A percentile compares a stretch with the other conserved stretches of the same genome.
Evolutionary conservation across 371 early-diverging fungal genomes (phyloP).

Genomic region (Apophysomyces ossiformis): DNA sequence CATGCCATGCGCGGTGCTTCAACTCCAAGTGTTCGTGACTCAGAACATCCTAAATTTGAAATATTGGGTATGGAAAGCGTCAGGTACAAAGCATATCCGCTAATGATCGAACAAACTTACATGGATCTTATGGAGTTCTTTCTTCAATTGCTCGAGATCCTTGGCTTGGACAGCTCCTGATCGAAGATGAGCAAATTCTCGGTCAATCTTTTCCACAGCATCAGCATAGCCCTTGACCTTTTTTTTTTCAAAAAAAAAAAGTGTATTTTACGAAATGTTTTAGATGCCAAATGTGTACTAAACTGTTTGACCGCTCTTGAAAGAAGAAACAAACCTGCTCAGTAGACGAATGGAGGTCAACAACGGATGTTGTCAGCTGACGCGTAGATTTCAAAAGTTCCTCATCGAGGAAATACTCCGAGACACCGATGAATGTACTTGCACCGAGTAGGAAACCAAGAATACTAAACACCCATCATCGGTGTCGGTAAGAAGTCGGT

Average conservation of each 20-base stretch:
- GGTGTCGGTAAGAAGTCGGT: too few relatives aligned
- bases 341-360: constrained; percentile 20
- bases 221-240: constrained; percentile 20
- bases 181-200: constrained; percentile 15
- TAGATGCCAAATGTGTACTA: not conserved
- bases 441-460: constrained; percentile 24
- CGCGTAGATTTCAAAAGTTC: constrained; percentile 27
- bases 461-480: constrained; percentile 1
- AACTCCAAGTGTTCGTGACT: constrained; percentile 24
- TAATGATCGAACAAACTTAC: constrained; percentile 6
- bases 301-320: not conserved
- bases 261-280: not conserved
- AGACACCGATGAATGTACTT: constrained; percentile 20
- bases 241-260: too few relatives aligned
- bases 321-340: constrained; percentile 13
- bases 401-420: constrained; percentile 23
- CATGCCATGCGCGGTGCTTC: constrained; percentile 19
- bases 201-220: constrained; percentile 23
- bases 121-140: constrained; percentile 22
- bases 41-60: constrained; percentile 13
- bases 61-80: not conserved
- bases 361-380: constrained; percentile 24
- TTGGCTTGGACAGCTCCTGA: constrained; percentile 13
- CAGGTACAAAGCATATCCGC: not conserved
- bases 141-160: constrained; percentile 19